Evolutionary conservation across 2,329 filamentous ascomycete species (phyloP).

Genomic region (Sordariomycetes sp.): DNA sequence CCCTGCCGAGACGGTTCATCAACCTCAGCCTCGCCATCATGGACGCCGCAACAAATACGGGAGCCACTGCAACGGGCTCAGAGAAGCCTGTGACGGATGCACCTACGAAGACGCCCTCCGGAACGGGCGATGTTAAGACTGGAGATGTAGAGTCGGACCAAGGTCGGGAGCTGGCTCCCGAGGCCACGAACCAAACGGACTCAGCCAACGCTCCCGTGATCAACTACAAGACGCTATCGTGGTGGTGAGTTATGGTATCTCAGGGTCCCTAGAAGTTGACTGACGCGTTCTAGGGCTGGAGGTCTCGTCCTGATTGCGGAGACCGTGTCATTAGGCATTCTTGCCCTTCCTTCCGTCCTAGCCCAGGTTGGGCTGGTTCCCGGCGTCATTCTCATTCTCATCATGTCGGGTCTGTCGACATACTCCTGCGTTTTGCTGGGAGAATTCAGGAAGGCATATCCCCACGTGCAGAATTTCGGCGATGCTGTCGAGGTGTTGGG

Average conservation of each 20-base stretch:
- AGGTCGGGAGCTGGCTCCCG: background rate
- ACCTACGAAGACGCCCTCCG: too few relatives aligned
- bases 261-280: too few relatives aligned
- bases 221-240: conserved; percentile 25
- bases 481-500: conserved; percentile 54
- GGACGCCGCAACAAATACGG: too few relatives aligned
- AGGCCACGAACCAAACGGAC: background rate
- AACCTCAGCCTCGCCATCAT: too few relatives aligned
- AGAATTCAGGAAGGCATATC: conserved; percentile 63
- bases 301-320: conserved; percentile 33
- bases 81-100: too few relatives aligned
- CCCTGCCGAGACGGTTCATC: too few relatives aligned
- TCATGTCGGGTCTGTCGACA: conserved; percentile 58
- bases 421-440: conserved; percentile 46
- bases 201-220: conserved; percentile 10
- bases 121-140: too few relatives aligned
- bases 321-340: conserved; percentile 39
- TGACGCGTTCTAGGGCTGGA: conserved; percentile 25
- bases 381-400: conserved; percentile 62
- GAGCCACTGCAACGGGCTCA: too few relatives aligned
- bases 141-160: background rate
- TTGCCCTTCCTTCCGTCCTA: conserved; percentile 69
- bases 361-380: conserved; percentile 63
- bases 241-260: conserved; percentile 26
- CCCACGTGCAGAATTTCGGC: conserved; percentile 57